Base-by-base conservation (phyloP, 2,329 filamentous ascomycete genomes). In the Coniochaeta hoffmannii region DNA sequence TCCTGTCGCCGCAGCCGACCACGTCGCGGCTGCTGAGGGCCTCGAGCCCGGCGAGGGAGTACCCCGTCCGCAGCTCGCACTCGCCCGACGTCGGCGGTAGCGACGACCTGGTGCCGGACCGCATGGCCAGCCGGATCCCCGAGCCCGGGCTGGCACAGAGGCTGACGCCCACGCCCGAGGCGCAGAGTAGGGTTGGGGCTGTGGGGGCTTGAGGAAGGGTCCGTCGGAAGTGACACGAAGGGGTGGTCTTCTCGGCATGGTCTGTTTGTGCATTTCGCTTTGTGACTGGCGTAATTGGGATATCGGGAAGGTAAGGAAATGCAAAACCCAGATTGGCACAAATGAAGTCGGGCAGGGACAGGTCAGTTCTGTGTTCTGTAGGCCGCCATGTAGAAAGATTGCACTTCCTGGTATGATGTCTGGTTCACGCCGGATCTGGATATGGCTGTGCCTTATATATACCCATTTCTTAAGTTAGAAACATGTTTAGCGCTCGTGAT, bases 41-140 rank as follows among this genome's bases (percentile, higher is more conserved):
- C 30, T 77, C 76, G 1, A 77, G 76, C 1, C 81, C 81, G 2
- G 78, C 78, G 2, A 76, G 73, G 5, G 80, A 83, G 62, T 81
- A 80, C 60, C 77, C 77, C 4, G 62, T 82, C 31, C 73, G 81
- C 36, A 32, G 30, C 19, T 81, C 79, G 22, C 73, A 77, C 26
- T 83, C 81, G 3, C 80, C 80, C 0, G 80, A 83, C 38, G 68
- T n/a, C n/a, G n/a, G n/a, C n/a, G n/a, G n/a, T n/a, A n/a, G n/a
- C n/a, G n/a, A 83, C 52, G 83, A 86, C 50, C 69, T 86, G 50
- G 66, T 85, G n/a, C 82, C 81, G 12, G 83, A 86, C 64, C 75
- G 81, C 54, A 85, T 84, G 81, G 79, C 78, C 7, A 78, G 80
- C 55, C 77, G 81, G 54, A 77, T 83, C 38, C 73, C 76, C 10